phyloP scores from a whole-genome alignment of 257 asterid species.

The Rubia yunnanensis region DNA sequence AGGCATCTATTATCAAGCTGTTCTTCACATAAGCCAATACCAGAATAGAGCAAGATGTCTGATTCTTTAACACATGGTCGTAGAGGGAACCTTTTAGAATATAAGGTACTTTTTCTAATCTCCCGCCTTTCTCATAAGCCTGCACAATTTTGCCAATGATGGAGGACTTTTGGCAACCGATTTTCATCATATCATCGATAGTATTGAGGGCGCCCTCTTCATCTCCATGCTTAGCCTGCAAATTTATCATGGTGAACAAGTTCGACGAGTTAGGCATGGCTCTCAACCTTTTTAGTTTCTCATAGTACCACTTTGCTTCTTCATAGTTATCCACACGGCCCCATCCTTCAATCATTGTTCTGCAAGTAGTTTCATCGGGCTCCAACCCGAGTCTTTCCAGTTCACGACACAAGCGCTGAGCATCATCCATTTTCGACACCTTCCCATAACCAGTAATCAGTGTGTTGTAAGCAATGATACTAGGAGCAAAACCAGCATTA shows the following conservation, averaged over 20 bases:
- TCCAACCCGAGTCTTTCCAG: slow-evolving; percentile 41
- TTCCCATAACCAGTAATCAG: slow-evolving; percentile 88
- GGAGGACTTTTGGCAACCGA: slow-evolving; percentile 62
- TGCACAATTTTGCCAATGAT: slow-evolving; percentile 64
- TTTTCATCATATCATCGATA: slow-evolving; percentile 56
- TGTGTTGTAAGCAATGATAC: slow-evolving; percentile 73
- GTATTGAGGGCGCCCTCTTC: slow-evolving; percentile 44
- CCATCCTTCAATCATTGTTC: slow-evolving; percentile 93
- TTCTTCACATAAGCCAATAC: slow-evolving; percentile 60
- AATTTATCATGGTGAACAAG: slow-evolving; percentile 66
- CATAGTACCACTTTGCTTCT: slow-evolving; percentile 37
- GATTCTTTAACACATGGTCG: slow-evolving; percentile 48
- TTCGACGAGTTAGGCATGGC: slow-evolving; percentile 66
- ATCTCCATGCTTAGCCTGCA: slow-evolving; percentile 65
- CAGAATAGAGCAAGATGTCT: slow-evolving; percentile 57
- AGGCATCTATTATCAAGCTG: slow-evolving; percentile 51
- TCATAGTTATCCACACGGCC: slow-evolving; percentile 55
- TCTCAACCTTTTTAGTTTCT: slow-evolving; percentile 53
- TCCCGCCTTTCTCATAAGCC: slow-evolving; percentile 62
- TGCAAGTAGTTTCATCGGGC: slow-evolving; percentile 84
- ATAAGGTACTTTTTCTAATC: slow-evolving; percentile 39
- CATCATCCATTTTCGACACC: slow-evolving; percentile 46
- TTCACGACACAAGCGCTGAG: slow-evolving; percentile 43
- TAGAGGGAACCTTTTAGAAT: slow-evolving; percentile 45
- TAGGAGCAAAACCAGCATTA: slow-evolving; percentile 55